Base-by-base conservation (phyloP, 306 rosid genomes). In the Quercus glauca region DNA sequence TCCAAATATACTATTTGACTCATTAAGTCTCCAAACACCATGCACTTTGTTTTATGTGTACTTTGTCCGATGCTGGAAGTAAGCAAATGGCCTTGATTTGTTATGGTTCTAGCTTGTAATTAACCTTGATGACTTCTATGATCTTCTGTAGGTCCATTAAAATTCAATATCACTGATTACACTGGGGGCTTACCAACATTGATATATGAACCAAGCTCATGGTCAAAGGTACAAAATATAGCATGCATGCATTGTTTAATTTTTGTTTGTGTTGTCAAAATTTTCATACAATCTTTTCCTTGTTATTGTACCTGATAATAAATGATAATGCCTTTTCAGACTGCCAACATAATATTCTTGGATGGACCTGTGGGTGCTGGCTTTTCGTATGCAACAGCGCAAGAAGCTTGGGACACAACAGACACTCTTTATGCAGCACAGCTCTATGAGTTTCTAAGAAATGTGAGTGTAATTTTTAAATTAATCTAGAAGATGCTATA, bases 331-430 rank as follows among this genome's bases (percentile, higher is more conserved):
- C 51, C 37, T 64, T 33, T 69, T 67, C 81, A 78, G 81, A 78
- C 81, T 11, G 69, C 81, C 25, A 78, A 26, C 51, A 69, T 78
- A 78, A 78, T 78, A 69, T 78, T 78, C 69, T 55, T 78, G 55
- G 81, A 77, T 69, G 68, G 25, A 9, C 81, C 81, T 25, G 81
- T 78, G 26, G 81, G 81, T 55, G 49, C 81, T 56, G 81, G 81
- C 49, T 78, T 78, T 52, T 68, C 81, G 0, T 78, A 78, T 45
- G 75, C 81, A n/a, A 78, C 59, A 1, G 3, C 52, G 11, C 15
- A 23, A 0, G 81, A 11, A 0, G 69, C 81, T 55, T 78, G 81
- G 81, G 56, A 63, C 20, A 55, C 81, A 56, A 78, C 81, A 69
- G 81, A 78, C 56, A 69, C 69, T 69, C 9, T 4, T 33, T 43